These are phyloP conservation scores for Zoysia pacifica DNA, from an alignment of 176 grass and related monocot species.

Conservation along the genomic window DNA sequence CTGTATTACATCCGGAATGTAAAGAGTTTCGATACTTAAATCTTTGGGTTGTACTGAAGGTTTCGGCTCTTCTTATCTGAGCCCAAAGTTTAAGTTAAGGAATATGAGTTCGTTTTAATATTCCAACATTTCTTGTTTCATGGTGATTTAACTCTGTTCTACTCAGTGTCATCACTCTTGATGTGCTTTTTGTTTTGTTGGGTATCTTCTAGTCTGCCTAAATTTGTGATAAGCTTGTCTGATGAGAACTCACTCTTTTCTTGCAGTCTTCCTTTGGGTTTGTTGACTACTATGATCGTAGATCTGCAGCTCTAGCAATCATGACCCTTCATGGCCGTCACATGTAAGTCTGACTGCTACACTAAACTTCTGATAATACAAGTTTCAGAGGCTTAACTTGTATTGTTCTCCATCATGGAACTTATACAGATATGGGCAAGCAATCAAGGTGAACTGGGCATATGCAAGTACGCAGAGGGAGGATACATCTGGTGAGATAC, in stretches of 20 bases:
- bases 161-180: background rate
- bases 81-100: constrained; percentile 4
- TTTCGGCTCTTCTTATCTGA: constrained; percentile 9
- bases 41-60: constrained; percentile 9
- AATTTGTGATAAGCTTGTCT: background rate
- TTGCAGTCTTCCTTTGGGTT: constrained; percentile 85
- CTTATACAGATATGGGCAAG: constrained; percentile 73
- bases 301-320: constrained; percentile 79
- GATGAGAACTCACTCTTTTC: constrained; percentile 25
- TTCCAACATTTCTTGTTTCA: constrained; percentile 4
- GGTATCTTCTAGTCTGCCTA: background rate
- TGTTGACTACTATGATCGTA: constrained; percentile 86
- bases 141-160: background rate
- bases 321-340: constrained; percentile 76
- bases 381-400: constrained; percentile 21
- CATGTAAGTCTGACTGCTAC: constrained; percentile 51
- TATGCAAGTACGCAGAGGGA: constrained; percentile 84
- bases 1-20: background rate
- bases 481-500: constrained; percentile 71
- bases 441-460: constrained; percentile 90
- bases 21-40: background rate
- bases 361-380: constrained; percentile 6
- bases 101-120: constrained; percentile 3
- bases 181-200: background rate
- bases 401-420: constrained; percentile 16